Evolutionary conservation across 78 protist species (phyloP).

Genomic region (Dictyostelium purpureum): DNA sequence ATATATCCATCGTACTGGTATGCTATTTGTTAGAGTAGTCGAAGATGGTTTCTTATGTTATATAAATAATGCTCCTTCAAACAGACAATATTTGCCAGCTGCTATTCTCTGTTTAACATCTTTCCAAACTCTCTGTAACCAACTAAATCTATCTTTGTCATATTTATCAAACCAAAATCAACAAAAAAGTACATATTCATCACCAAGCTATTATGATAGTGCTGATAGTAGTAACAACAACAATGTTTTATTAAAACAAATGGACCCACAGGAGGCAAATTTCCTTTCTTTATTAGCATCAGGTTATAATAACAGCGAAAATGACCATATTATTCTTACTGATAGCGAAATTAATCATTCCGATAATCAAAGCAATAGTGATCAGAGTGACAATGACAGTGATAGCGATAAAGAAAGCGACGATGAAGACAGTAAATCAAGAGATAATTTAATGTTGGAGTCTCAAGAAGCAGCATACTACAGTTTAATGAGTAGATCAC

Average conservation of each 20-base stretch:
- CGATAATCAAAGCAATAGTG: neutral
- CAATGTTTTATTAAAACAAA: neutral
- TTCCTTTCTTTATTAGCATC: constrained; percentile 46
- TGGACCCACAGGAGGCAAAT: constrained; percentile 54
- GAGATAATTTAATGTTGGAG: neutral
- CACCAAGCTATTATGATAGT: neutral
- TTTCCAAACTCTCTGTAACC: constrained; percentile 25
- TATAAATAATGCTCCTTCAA: constrained; percentile 62
- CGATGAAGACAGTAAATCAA: neutral
- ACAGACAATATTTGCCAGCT: constrained; percentile 40
- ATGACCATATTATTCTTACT: neutral
- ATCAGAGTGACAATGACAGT: neutral
- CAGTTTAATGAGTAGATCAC: constrained; percentile 47
- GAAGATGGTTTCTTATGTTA: constrained; percentile 70
- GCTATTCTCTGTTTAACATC: constrained; percentile 12
- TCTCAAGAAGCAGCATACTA: constrained; percentile 17
- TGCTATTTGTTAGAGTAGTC: constrained; percentile 53
- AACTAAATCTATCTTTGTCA: constrained; percentile 1
- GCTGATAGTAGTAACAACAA: neutral
- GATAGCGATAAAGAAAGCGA: neutral
- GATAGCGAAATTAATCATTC: neutral
- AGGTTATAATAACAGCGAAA: constrained; percentile 7
- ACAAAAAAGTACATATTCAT: constrained; percentile 3
- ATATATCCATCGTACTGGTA: constrained; percentile 52
- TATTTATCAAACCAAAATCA: neutral